Base-by-base conservation (phyloP, 2,329 filamentous ascomycete species). In the Bipolaris zeicola region DNA sequence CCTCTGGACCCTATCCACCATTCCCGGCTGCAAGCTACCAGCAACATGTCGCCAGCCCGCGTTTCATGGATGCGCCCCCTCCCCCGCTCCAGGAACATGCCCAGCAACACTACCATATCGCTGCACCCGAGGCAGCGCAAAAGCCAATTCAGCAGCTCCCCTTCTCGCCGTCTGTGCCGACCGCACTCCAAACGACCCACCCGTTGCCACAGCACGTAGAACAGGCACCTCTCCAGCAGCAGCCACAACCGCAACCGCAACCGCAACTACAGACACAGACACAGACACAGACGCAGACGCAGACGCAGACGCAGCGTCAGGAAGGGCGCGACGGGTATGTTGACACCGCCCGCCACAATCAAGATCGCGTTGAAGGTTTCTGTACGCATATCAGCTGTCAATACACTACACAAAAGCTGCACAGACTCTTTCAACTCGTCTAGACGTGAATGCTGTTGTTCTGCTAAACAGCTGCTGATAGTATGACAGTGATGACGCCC, bases 31-130 rank as follows among this genome's bases (percentile, higher is more conserved):
- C 57, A 11, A 52, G 47, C 24, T 73, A 69, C 56, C 64, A 66
- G 36, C 68, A 67, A 34, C 68, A 70, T 59, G 61, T 57, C n/a
- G 52, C 61, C 36, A 70, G 64, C 41, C 61, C 65, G 33, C 62
- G 58, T 37, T 73, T 67, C 57, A 64, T 64, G 47, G 59, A 66
- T 51, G 47, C 62, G 36, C 62, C 58, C 7, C 48, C 62, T 38
- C 61, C 60, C 20, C 57, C 60, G 46, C 54, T 56, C 37, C 62
- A 62, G 14, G 60, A 57, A 16, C 55, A 57, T 33, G 53, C 62
- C 20, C 62, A 63, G 39, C 62, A 63, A 42, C 64, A 63, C n/a
- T 56, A 60, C 34, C 57, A 64, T 43, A 57, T 62, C 7, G 52
- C 60, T 13, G 61, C 57, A 22, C 61, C 63, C 8, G 63, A 60